Evolutionary conservation across 2,329 filamentous ascomycete genomes (phyloP), one percentile per base, ranked within the genome.

Genomic region (Dichotomopilus funicola): DNA sequence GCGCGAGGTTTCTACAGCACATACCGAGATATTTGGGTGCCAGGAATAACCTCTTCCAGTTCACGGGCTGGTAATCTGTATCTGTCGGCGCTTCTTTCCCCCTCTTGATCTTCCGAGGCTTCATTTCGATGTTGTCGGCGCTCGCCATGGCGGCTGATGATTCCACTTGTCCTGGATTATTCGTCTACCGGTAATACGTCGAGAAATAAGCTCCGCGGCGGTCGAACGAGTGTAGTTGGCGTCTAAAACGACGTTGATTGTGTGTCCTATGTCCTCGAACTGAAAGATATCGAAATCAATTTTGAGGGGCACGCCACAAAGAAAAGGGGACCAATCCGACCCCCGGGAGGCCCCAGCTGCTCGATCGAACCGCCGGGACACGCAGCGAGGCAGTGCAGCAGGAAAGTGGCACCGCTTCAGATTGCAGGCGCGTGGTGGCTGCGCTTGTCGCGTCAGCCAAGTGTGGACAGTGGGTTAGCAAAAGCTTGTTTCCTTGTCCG

Each of bases 21-120:
- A 19, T 42, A 55, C 48, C 48, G n/a, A 72, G 65, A 58, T 71
- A 71, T 54, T 72, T 72, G 3, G 65, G 64, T 13, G 67, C 64
- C 38, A 68, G 60, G 36, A 70, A 63, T n/a, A 69, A 55, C 53
- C 66, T 66, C 51, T 68, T 71, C 68, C 68, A 72, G 49, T 70
- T 61, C 12, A 71, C 57, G 1, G 66, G 60, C 46, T 64, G 63
- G 61, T 71, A 72, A 38, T 71, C 66, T 27, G 68, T 71, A 8
- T 68, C 66, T 27, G 33, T 12, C 12, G 19, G 19, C 19, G 19
- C 19, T 27, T 37, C 54, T 45, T 4, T 12, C 8, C 35, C 1
- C 10, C 4, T 27, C 12, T 37, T 37, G 44, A 31, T 33, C 10
- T 38, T 3, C 38, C 40, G 13, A 34, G 44, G 12, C 54, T 5